Evolutionary conservation across 441 rosid genomes (phyloP).

Genomic region (Syzygium malaccense): DNA sequence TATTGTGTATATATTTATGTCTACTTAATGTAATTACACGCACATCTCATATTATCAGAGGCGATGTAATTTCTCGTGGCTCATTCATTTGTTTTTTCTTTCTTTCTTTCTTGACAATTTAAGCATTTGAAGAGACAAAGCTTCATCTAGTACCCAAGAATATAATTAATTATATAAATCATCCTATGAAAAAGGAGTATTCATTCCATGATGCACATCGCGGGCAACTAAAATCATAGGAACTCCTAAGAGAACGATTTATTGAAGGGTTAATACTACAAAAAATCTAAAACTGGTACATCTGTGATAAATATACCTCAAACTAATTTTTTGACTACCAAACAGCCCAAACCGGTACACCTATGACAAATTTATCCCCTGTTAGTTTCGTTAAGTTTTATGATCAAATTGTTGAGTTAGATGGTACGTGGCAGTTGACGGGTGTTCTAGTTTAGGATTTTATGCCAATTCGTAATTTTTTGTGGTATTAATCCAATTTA

Average conservation of each 20-base stretch:
- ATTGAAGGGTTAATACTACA: too few relatives aligned
- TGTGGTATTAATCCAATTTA: too few relatives aligned
- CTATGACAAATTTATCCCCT: accelerated
- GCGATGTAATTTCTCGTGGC: neutral
- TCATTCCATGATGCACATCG: neutral
- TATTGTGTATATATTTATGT: neutral
- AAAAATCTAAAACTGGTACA: too few relatives aligned
- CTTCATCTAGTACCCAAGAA: neutral
- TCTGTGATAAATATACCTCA: too few relatives aligned
- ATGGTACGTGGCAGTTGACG: too few relatives aligned
- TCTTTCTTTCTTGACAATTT: neutral
- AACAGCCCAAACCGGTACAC: too few relatives aligned
- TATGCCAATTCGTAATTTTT: too few relatives aligned
- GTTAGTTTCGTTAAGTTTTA: too few relatives aligned
- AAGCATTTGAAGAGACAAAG: neutral
- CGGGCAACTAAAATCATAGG: neutral
- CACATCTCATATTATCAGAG: neutral
- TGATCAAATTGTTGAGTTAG: too few relatives aligned
- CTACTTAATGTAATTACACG: neutral
- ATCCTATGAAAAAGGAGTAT: neutral
- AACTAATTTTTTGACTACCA: too few relatives aligned
- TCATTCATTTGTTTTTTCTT: neutral
- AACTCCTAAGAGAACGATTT: neutral
- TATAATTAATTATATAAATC: neutral
- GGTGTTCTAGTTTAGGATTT: too few relatives aligned